Base-by-base conservation (phyloP, 768 basidiomycete genomes). In the Clavulina sp. region DNA sequence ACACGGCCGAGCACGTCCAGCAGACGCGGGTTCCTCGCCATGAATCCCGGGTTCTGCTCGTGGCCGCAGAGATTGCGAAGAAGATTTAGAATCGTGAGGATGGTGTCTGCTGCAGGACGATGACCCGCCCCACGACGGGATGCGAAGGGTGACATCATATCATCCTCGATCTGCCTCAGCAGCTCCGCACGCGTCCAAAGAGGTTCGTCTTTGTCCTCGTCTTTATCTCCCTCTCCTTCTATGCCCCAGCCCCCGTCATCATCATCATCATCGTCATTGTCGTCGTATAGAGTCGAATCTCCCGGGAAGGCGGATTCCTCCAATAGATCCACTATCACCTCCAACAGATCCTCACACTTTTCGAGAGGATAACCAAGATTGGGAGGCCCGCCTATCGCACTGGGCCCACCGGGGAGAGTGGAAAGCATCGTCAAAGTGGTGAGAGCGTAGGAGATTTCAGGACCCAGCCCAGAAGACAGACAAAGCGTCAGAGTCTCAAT, bases 401-500 rank as follows among this genome's bases (percentile, higher is more conserved):
- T n/a, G n/a, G n/a, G n/a, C n/a, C n/a, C n/a, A 13, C 71, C 72
- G n/a, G 72, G 70, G 76, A 86, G 79, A 2, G 80, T 78, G 9
- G 84, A 82, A 52, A 95, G 68, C 61, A 93, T 68, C 3, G 80
- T 80, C 57, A 96, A 71, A 3, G 86, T 85, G 21, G 89, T 88
- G 57, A 99, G 67, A 3, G 84, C 87, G 62, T 91, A 97, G 3
- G 89, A 81, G 50, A 92, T 68, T 64, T 99, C 93, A 43, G 77
- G 72, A 5, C 80, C 73, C 38, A 96, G 66, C 32, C 92, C 73
- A 32, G 85, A 93, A 30, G 91, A 82, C 36, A 99, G 68, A 29
- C 85, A 84, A 81, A 99, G 80, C n/a, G 80, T 80, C 48, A 99
- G 71, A n/a, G 79, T 79, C 60, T 95, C 91, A 53, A 96, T 79